Evolutionary conservation across 345 rosid genomes (phyloP).

Genomic region (Eucalyptus pauciflora): DNA sequence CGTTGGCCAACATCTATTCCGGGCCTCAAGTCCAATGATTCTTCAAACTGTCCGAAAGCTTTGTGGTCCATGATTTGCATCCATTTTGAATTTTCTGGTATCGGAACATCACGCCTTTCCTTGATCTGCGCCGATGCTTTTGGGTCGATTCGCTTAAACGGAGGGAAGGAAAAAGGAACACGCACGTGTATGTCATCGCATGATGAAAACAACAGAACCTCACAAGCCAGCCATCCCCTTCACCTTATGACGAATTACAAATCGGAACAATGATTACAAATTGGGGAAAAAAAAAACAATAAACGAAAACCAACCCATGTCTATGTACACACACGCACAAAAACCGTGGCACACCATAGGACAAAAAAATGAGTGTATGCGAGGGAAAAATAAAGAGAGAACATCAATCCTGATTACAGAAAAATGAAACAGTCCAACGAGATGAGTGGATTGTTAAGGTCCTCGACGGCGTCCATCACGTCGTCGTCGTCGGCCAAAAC

Average conservation of each 20-base stretch:
- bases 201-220: not conserved
- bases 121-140: not conserved
- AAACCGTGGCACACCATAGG: not conserved
- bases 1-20: not conserved
- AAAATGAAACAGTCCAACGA: conserved; percentile 93
- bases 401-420: not conserved
- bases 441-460: conserved; percentile 61
- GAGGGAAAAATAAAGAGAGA: not conserved
- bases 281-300: not conserved
- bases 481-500: conserved; percentile 13
- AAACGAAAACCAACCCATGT: not conserved
- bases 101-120: not conserved
- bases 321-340: not conserved
- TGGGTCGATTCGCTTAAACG: not conserved
- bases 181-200: not conserved
- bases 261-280: not conserved
- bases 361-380: not conserved
- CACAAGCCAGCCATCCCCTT: not conserved
- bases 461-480: conserved; percentile 29
- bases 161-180: not conserved
- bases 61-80: not conserved
- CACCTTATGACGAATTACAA: not conserved
- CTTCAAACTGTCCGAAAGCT: not conserved
- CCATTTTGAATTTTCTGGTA: too few species aligned
- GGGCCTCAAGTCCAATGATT: not conserved